Percentiles rank a stretch among this genome's conserved stretches.
phyloP scores from a whole-genome alignment of 305 asterid species.

The Lippia alba region DNA sequence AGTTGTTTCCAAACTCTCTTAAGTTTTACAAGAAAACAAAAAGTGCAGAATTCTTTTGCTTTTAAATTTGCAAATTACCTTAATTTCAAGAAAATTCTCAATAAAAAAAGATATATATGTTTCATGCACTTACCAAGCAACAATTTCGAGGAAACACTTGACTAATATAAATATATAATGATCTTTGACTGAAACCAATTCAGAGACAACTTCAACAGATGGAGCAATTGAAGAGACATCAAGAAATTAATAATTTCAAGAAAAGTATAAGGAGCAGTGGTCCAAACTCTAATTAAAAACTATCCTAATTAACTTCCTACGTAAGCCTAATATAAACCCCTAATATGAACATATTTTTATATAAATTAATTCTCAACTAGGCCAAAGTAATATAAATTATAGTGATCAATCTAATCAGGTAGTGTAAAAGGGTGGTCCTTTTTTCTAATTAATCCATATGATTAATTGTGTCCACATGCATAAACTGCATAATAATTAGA shows the following conservation, averaged over 20 bases:
- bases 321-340: background rate
- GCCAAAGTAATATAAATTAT: background rate
- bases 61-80: too few relatives aligned
- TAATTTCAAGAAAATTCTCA: too few relatives aligned
- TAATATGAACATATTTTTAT: background rate
- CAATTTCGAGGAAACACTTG: background rate
- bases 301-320: conserved; percentile 4
- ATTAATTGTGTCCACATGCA: background rate
- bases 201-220: conserved; percentile 18
- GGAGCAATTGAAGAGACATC: conserved; percentile 12
- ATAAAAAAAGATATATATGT: too few relatives aligned
- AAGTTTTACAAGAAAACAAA: too few relatives aligned
- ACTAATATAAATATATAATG: conserved; percentile 1
- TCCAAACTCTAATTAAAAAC: conserved; percentile 37
- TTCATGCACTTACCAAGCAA: too few relatives aligned
- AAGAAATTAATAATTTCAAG: background rate
- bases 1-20: too few relatives aligned
- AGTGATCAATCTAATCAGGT: too few relatives aligned
- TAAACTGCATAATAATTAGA: too few relatives aligned
- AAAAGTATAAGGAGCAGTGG: conserved; percentile 31
- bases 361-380: background rate
- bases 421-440: too few relatives aligned
- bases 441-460: too few relatives aligned
- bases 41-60: too few relatives aligned
- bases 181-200: conserved; percentile 20